Evolutionary conservation across 1,284 basidiomycete species (phyloP), one percentile per base, ranked within the genome.

Genomic region (Fomitopsis palustris): DNA sequence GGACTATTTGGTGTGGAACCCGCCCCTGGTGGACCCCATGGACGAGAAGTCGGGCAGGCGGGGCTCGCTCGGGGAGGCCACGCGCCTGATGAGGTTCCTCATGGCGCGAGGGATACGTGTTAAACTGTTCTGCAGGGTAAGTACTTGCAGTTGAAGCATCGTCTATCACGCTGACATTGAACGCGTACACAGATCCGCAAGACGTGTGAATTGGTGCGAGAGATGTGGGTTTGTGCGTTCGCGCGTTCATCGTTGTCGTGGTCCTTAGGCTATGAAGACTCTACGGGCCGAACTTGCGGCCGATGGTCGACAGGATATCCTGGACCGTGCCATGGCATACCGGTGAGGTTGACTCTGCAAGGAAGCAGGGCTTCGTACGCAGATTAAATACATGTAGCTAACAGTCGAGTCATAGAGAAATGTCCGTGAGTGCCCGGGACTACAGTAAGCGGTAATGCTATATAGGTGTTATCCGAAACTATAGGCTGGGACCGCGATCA

Each of bases 111-210:
- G 93, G 1, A 75, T 95, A 21, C 79, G 92, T 41, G 88, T 90
- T 1, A 95, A 96, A 62, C 75, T 96, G 21, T 96, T 96, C 70
- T 94, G 92, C 76, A 92, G 93, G 78, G 92, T 92, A 54, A 47
- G 74, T 51, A 8, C 9, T 31, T 37, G 14, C n/a, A n/a, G n/a
- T n/a, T 27, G 4, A 59, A 19, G 17, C 25, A 29, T 16, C 29
- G 57, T 49, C 45, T 49, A 25, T n/a, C 23, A 29, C 29, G 54
- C 38, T 12, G 2, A 41, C 35, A 21, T 38, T 39, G 10, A 23
- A 9, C 35, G 12, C 45, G 38, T 8, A 16, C 12, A 9, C 56
- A 93, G 91, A 85, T 88, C 39, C 79, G 93, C 27, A 90, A 91
- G 72, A 81, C 82, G 4, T 96, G 94, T 71, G 94, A 96, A 74